Evolutionary conservation across 2,329 filamentous ascomycete genomes (phyloP).

Genomic region (Trichoderma oligosporum): DNA sequence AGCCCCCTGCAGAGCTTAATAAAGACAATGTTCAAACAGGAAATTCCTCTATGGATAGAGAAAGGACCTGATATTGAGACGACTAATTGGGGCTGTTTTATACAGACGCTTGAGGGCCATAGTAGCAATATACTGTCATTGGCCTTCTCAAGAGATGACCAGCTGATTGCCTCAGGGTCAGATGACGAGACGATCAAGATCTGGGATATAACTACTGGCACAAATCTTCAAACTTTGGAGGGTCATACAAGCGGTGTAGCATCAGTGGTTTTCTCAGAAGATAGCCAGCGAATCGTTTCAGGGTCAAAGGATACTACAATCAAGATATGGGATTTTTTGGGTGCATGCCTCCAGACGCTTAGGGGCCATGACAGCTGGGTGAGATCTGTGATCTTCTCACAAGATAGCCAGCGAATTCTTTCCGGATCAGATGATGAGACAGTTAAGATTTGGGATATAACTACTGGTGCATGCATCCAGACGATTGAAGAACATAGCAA

Average conservation of each 20-base stretch:
- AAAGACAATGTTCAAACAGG: conserved; percentile 10
- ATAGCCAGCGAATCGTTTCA: not conserved
- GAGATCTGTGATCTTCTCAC: not conserved
- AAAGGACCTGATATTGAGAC: not conserved
- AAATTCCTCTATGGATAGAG: conserved; percentile 15
- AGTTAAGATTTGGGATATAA: conserved; percentile 5
- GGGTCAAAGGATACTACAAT: not conserved
- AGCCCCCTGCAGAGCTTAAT: conserved; percentile 28
- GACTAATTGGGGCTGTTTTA: not conserved
- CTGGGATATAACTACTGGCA: not conserved
- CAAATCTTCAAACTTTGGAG: conserved; percentile 9
- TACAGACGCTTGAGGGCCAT: conserved; percentile 7
- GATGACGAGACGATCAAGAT: not conserved
- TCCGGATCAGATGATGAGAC: not conserved
- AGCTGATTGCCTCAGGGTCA: not conserved
- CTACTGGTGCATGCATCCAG: not conserved
- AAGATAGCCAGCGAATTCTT: not conserved
- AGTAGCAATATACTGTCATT: not conserved
- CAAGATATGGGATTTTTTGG: conserved; percentile 16
- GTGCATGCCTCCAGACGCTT: not conserved
- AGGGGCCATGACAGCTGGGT: not conserved
- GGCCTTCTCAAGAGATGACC: not conserved
- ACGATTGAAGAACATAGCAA: too few relatives aligned
- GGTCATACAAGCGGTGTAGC: not conserved
- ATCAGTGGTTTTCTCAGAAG: conserved; percentile 5